phyloP scores from a whole-genome alignment of 1,284 basidiomycete species.

The Melampsora abietis-canadensis region DNA sequence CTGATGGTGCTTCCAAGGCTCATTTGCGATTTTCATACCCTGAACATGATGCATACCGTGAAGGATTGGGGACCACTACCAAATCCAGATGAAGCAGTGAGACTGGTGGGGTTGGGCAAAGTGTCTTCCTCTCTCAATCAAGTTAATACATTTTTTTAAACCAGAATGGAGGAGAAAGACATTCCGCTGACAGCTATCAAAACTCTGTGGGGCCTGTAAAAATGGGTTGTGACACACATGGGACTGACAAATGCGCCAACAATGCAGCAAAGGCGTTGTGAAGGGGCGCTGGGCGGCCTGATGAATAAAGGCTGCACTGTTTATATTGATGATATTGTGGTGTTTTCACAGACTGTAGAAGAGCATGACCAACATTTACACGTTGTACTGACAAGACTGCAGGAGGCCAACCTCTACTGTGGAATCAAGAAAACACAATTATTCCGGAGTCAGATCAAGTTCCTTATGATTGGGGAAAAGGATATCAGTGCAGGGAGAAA shows the following conservation, averaged over 20 bases:
- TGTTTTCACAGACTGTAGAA: not conserved
- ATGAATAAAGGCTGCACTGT: constrained; percentile 45
- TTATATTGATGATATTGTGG: not conserved
- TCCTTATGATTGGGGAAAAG: not conserved
- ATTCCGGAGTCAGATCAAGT: not conserved
- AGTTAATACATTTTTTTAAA: constrained; percentile 58
- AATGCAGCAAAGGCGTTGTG: constrained; percentile 49
- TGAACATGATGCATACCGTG: constrained; percentile 44
- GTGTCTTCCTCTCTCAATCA: constrained; percentile 56
- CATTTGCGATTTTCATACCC: constrained; percentile 25
- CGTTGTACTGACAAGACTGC: not conserved
- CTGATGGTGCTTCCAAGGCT: not conserved
- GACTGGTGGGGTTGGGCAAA: constrained; percentile 39
- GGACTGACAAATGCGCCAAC: constrained; percentile 55
- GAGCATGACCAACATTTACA: not conserved
- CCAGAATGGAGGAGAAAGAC: constrained; percentile 54
- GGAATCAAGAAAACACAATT: not conserved
- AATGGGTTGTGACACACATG: constrained; percentile 58
- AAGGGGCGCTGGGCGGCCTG: constrained; percentile 44
- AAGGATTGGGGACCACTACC: constrained; percentile 44
- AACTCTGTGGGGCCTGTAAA: constrained; percentile 55
- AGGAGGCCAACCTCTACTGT: not conserved
- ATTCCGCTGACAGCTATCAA: constrained; percentile 55
- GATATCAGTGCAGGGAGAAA: not conserved
- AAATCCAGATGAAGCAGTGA: constrained; percentile 3